Percentiles rank a stretch among this genome's conserved stretches.
Evolutionary conservation across 768 basidiomycete genomes (phyloP).

Genomic region (Termitomyces sp.): DNA sequence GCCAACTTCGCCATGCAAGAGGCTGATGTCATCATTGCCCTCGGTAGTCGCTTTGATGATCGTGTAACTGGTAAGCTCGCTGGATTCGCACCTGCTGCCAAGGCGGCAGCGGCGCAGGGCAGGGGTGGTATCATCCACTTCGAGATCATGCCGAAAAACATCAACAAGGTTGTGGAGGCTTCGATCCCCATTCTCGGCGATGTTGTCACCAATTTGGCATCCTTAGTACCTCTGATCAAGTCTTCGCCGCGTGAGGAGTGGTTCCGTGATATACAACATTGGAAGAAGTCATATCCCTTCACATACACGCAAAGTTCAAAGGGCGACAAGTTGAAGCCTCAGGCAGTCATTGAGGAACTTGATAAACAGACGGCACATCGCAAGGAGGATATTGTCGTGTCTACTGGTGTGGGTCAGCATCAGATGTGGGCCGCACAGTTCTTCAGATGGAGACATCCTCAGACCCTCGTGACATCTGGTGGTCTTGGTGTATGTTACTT

Average conservation of each 20-base stretch:
- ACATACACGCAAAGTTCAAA: constrained; percentile 65
- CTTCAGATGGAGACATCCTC: constrained; percentile 86
- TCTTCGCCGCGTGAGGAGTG: constrained; percentile 63
- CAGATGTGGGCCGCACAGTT: constrained; percentile 99
- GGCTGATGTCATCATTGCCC: constrained; percentile 96
- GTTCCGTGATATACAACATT: constrained; percentile 76
- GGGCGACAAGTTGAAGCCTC: constrained; percentile 83
- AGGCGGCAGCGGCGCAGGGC: constrained; percentile 77
- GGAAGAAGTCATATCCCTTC: constrained; percentile 91
- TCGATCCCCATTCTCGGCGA: constrained; percentile 93
- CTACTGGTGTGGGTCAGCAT: constrained; percentile 98
- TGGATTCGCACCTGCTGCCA: constrained; percentile 87
- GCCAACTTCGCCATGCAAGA: constrained; percentile 98
- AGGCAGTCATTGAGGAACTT: constrained; percentile 93
- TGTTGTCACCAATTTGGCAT: constrained; percentile 75
- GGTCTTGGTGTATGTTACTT: constrained; percentile 79
- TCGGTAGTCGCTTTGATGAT: constrained; percentile 96
- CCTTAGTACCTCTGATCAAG: constrained; percentile 77
- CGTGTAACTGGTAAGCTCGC: constrained; percentile 92
- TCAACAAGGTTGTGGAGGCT: constrained; percentile 98
- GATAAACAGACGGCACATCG: constrained; percentile 70
- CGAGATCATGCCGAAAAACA: constrained; percentile 96
- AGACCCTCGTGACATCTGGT: constrained; percentile 88
- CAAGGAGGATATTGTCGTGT: constrained; percentile 83
- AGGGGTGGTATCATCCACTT: constrained; percentile 98